Base-by-base conservation (phyloP, 495 filamentous ascomycete species). In the Evernia prunastri region DNA sequence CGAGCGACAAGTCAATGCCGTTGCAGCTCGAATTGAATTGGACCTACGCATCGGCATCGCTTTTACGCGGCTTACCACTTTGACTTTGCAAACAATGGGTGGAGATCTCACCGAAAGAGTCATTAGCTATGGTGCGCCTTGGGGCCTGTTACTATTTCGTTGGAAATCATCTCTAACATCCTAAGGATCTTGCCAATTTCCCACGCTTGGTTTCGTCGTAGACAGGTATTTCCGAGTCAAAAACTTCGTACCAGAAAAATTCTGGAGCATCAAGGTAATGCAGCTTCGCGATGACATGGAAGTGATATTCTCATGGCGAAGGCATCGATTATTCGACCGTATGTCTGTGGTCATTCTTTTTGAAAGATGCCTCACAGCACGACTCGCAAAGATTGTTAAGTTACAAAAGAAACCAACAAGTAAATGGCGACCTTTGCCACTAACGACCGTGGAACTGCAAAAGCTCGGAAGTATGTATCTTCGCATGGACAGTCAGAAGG, bases 361-460 rank as follows among this genome's bases (percentile, higher is more conserved):
- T 70, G 94, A 98, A 73, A 79, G 88, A 63, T 97, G 93, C 68
- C 77, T 98, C 4, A 60, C 73, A 11, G 88, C 91, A n/a, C 88
- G 86, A 61, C 82, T 77, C 10, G 94, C 92, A 29, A 87, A 83
- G 70, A 90, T 98, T 43, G 86, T 76, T 20, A 93, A 89, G 69
- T 86, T 96, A 35, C 84, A 88, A 66, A 87, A 89, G 71, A 97
- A 96, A 73, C 91, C 91, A 1, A 96, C 92, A 23, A 92, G 87
- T 68, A 96, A 95, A 77, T 96, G 88, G 91, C 89, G 90, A 69
- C 94, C 94, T 3, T 72, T 98, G 39, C 94, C 94, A 2, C 78
- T 98, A 68, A 98, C 94, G 0, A 98, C 94, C 0, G 90, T 98
- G n/a, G 95, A 98, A 69, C 77, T 98, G n/a, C 94, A 97, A 71